Evolutionary conservation across 1,284 basidiomycete genomes (phyloP).

Genomic region (Marasmius fiardii): DNA sequence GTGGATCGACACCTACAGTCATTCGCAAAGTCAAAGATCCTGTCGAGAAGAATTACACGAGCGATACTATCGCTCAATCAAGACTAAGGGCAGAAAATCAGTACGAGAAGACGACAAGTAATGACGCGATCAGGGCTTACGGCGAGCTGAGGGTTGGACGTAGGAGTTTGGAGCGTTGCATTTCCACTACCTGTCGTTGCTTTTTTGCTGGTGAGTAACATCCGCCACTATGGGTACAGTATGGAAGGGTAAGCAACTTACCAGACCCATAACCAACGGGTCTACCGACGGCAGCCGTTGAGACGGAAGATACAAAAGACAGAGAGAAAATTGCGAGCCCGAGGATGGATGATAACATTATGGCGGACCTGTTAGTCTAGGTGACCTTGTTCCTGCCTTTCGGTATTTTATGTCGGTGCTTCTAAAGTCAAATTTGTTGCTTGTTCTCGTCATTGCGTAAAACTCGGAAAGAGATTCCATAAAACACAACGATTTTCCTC

Average conservation of each 20-base stretch:
- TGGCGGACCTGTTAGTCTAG: no score
- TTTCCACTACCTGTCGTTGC: constrained; percentile 31
- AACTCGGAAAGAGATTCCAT: no score
- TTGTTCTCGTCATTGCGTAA: no score
- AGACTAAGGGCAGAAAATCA: background rate
- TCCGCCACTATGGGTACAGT: background rate
- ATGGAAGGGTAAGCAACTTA: background rate
- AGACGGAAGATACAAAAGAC: background rate
- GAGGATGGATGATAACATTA: background rate
- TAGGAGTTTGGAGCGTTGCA: constrained; percentile 25
- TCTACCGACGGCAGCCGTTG: background rate
- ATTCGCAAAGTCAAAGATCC: constrained; percentile 27
- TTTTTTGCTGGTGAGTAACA: background rate
- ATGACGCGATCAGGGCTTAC: background rate
- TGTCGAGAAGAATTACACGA: constrained; percentile 29
- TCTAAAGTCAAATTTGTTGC: no score
- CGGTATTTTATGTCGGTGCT: no score
- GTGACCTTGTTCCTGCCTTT: no score
- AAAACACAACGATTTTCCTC: no score
- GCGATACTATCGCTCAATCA: constrained; percentile 27
- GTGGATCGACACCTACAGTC: background rate
- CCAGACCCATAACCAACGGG: constrained; percentile 2
- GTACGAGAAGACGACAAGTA: background rate
- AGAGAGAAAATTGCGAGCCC: background rate
- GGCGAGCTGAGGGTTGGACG: constrained; percentile 13